These are phyloP conservation scores for Acrasis kona DNA, from an alignment of 78 protist species.

Conservation along the genomic window DNA sequence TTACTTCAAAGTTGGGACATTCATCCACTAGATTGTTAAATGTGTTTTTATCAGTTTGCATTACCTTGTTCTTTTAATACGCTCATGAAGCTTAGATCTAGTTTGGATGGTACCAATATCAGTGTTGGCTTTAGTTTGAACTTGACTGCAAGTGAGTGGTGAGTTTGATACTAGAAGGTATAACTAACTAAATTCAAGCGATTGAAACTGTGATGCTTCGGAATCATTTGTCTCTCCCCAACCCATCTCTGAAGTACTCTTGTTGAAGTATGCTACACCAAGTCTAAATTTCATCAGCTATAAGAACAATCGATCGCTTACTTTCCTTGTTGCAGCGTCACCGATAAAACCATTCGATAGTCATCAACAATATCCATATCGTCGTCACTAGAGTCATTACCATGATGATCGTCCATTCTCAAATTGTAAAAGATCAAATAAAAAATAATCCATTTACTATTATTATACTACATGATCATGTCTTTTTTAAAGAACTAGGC, in stretches of 20 bases:
- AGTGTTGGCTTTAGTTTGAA: neutral
- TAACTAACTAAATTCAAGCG: neutral
- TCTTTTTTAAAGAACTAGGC: too few relatives aligned
- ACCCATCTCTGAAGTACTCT: neutral
- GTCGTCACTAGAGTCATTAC: too few relatives aligned
- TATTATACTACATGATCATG: too few relatives aligned
- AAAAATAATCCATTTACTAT: too few relatives aligned
- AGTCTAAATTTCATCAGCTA: slow-evolving; percentile 1
- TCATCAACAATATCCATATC: neutral
- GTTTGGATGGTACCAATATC: neutral
- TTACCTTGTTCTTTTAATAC: neutral
- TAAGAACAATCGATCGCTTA: neutral
- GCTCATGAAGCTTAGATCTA: neutral
- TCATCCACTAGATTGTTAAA: neutral
- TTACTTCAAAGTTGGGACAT: neutral
- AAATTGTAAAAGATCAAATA: too few relatives aligned
- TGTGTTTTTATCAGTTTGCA: neutral
- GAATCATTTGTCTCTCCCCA: neutral
- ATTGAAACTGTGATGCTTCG: neutral
- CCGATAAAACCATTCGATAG: neutral
- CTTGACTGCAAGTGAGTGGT: neutral
- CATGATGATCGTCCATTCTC: too few relatives aligned
- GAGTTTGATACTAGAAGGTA: too few relatives aligned
- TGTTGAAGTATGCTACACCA: neutral
- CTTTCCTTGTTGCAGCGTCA: neutral